Conservation (phyloP, 106 monocot genomes). For the Dioscorea zingiberensis region DNA sequence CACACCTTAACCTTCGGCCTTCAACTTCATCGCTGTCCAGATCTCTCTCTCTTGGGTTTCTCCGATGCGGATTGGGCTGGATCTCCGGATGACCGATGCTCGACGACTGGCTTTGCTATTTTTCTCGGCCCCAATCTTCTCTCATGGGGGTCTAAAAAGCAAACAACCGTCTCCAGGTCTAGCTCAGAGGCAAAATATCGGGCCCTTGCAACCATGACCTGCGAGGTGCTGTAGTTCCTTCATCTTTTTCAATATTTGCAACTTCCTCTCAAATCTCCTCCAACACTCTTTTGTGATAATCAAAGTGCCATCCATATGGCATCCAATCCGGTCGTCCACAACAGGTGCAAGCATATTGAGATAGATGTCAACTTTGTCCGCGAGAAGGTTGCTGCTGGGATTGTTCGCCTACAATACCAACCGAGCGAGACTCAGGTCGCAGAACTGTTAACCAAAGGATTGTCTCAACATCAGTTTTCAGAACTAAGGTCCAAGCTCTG, state of each 20-base stretch:
- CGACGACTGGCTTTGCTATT: conserved; percentile 1
- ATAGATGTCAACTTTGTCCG: not conserved
- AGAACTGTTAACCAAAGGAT: not conserved
- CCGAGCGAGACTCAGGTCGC: conserved; percentile 5
- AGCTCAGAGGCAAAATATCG: conserved; percentile 2
- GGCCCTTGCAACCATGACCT: not conserved
- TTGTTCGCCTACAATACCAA: not conserved
- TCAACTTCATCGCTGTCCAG: not conserved
- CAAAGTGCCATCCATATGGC: not conserved
- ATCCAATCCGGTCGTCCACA: not conserved
- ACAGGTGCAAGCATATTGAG: not conserved
- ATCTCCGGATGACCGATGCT: not conserved
- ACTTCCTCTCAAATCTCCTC: not conserved
- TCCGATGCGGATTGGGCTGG: conserved; percentile 2
- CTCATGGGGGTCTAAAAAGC: conserved; percentile 2
- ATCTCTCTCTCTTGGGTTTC: conserved; percentile 2
- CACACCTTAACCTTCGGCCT: not conserved
- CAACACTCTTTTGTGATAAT: not conserved
- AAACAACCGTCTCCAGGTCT: not conserved
- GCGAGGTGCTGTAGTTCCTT: no score
- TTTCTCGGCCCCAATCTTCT: not conserved
- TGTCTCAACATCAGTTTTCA: not conserved
- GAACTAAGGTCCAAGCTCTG: not conserved
- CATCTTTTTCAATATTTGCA: no score
- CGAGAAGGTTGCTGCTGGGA: not conserved